phyloP scores from a whole-genome alignment of 108 stramenopile genomes.

The Mediolabrus comicus region DNA sequence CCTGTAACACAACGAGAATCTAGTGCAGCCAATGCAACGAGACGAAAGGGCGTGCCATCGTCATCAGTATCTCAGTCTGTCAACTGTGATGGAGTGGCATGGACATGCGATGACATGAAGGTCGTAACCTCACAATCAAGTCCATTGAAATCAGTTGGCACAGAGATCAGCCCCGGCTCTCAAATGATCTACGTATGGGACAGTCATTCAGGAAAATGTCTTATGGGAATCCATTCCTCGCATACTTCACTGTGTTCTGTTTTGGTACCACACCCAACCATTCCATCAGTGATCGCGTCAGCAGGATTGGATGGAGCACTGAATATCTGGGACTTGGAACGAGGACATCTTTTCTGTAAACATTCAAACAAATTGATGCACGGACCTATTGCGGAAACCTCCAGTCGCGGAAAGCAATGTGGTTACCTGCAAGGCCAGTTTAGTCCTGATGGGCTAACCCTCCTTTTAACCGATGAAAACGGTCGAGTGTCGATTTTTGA shows the following conservation, averaged over 20 bases:
- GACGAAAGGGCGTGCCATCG: conserved; percentile 12
- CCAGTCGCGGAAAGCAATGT: conserved; percentile 52
- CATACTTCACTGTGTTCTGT: conserved; percentile 73
- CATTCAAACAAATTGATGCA: conserved; percentile 59
- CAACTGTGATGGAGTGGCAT: conserved; percentile 77
- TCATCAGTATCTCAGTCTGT: conserved; percentile 17
- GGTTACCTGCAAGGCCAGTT: conserved; percentile 80
- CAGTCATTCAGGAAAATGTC: conserved; percentile 69
- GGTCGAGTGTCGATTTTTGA: conserved; percentile 74
- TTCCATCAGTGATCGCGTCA: conserved; percentile 64
- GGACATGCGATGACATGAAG: conserved; percentile 75
- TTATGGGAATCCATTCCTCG: conserved; percentile 65
- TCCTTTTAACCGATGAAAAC: conserved; percentile 76
- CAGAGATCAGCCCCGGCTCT: conserved; percentile 65
- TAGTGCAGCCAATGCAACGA: background rate
- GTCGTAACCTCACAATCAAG: conserved; percentile 78
- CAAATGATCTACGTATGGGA: conserved; percentile 84
- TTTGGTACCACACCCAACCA: conserved; percentile 70
- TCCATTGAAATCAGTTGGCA: conserved; percentile 55
- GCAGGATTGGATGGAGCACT: conserved; percentile 71
- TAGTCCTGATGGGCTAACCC: conserved; percentile 58
- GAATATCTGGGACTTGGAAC: conserved; percentile 75
- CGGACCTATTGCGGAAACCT: conserved; percentile 45
- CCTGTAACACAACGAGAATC: conserved; percentile 1
- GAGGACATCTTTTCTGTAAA: conserved; percentile 62